Percentiles rank a stretch among this genome's conserved stretches.
Conservation (phyloP, 2,329 filamentous ascomycete species). For the Pleurostoma richardsiae region DNA sequence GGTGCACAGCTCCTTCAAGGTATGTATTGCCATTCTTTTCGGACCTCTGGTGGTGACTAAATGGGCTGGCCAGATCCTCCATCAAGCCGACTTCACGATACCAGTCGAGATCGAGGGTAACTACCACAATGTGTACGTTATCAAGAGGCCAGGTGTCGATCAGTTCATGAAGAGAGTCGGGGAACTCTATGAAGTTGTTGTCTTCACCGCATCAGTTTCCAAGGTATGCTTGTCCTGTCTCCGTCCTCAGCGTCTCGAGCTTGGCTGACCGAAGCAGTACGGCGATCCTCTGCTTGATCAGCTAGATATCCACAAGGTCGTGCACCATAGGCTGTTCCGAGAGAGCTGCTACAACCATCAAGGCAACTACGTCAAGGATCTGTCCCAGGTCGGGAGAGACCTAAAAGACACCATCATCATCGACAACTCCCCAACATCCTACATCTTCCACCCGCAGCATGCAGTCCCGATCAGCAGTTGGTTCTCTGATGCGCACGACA, state of each 20-base stretch:
- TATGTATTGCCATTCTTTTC: constrained; percentile 31
- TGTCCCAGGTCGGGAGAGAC: constrained; percentile 93
- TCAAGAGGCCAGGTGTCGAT: constrained; percentile 97
- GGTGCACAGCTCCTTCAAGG: constrained; percentile 98
- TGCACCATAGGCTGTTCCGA: constrained; percentile 92
- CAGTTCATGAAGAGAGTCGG: constrained; percentile 98
- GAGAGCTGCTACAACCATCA: constrained; percentile 99
- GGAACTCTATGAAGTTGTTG: constrained; percentile 95
- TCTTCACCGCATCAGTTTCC: constrained; percentile 96
- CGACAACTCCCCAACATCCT: constrained; percentile 97
- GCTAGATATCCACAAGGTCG: constrained; percentile 92
- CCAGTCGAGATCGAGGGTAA: constrained; percentile 98
- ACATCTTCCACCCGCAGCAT: constrained; percentile 99
- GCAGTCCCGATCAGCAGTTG: constrained; percentile 99
- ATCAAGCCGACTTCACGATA: constrained; percentile 98
- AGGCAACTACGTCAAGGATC: constrained; percentile 98
- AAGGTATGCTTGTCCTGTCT: constrained; percentile 57
- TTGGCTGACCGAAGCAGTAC: constrained; percentile 53
- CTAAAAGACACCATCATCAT: constrained; percentile 98
- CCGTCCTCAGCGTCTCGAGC: constrained; percentile 6
- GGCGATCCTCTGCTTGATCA: constrained; percentile 94
- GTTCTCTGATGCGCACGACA: constrained; percentile 99
- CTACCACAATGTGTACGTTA: constrained; percentile 99
- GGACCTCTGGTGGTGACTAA: not conserved
- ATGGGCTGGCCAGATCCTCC: constrained; percentile 64